phyloP scores from a whole-genome alignment of 345 rosid genomes.

The Barbarea vulgaris region DNA sequence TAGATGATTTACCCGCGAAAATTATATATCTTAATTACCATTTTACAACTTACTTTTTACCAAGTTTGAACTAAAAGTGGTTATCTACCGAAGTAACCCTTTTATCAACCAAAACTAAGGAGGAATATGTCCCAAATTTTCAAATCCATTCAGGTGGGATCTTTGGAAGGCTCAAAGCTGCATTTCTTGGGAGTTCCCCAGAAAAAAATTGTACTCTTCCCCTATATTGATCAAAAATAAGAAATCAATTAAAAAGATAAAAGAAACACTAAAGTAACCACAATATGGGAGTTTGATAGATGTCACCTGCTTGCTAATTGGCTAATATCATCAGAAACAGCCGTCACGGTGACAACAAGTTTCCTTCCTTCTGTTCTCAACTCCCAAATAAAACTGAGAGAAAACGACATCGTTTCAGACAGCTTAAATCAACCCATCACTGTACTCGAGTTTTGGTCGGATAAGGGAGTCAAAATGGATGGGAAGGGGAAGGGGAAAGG shows the following conservation, averaged over 20 bases:
- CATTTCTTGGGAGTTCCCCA: not conserved
- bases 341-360: not conserved
- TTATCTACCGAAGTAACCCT: not conserved
- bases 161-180: not conserved
- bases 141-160: slow-evolving; percentile 31
- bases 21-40: too few species aligned
- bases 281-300: not conserved
- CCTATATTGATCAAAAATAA: not conserved
- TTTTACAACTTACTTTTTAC: too few species aligned
- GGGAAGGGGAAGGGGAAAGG: slow-evolving; percentile 34
- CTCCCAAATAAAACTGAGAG: not conserved
- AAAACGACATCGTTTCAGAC: slow-evolving; percentile 17
- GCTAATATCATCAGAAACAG: not conserved
- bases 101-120: not conserved
- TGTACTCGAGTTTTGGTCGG: not conserved
- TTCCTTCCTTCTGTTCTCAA: not conserved
- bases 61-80: not conserved
- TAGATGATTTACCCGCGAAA: not conserved
- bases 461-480: slow-evolving; percentile 33
- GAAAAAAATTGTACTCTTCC: not conserved
- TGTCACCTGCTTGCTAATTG: not conserved
- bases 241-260: not conserved
- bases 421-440: not conserved
- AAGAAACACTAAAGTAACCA: not conserved
- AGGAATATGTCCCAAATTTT: not conserved